Evolutionary conservation across 169 alveolate genomes (phyloP), one percentile per base, ranked within the genome.

Genomic region (Cryptosporidium baileyi): DNA sequence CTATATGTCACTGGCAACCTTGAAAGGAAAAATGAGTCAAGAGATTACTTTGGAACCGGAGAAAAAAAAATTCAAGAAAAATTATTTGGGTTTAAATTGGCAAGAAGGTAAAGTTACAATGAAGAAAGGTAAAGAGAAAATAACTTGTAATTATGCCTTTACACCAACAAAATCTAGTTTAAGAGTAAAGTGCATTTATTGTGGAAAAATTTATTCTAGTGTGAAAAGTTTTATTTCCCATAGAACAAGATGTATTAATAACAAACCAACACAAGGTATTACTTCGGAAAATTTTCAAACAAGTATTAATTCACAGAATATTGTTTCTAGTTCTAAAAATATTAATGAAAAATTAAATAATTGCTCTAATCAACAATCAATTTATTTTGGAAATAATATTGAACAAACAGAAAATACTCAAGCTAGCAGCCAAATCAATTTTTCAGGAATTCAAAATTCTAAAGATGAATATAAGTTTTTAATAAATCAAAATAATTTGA

Each of bases 121-220:
- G 34, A 74, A 74, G 45, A 74, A 74, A 36, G 67, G 67, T 11
- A 74, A 57, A 59, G 52, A 38, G 15, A 74, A 74, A 15, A 60
- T 74, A 22, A 40, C 43, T 15, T 74, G 85, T 32, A 54, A 74
- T 32, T 74, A 74, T 40, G 85, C 85, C 49, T 74, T 74, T 36
- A 74, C 85, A n/a, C 85, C 85, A 74, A 54, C 85, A 8, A 74
- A 59, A 43, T 54, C 85, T 22, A 74, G 67, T 34, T 54, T 74
- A 24, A 51, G 85, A 36, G 85, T 74, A 15, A 74, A 67, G 26
- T 74, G 85, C 54, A 57, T 34, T 17, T 51, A 74, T 40, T 74
- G 85, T 44, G 36, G 41, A 36, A 74, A 74, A 54, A 57, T 74
- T 36, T 74, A 54, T 36, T 54, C n/a, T 19, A 57, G 85, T 24